phyloP scores from a whole-genome alignment of 257 asterid genomes.

The Datura wrightii region DNA sequence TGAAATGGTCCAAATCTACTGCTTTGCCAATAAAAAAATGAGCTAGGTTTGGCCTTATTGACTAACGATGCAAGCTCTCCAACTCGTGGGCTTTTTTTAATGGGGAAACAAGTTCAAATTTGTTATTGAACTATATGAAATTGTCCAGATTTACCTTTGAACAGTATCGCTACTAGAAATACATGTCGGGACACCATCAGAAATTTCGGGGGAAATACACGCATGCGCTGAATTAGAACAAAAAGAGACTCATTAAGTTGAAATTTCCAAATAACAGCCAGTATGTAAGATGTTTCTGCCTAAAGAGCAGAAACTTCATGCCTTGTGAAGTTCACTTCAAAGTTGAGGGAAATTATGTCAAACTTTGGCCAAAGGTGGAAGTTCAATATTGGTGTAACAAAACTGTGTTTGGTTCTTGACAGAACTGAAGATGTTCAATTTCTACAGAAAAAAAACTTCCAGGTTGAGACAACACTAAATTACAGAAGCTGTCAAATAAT shows the following conservation, averaged over 20 bases:
- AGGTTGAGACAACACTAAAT: neutral
- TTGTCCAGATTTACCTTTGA: neutral
- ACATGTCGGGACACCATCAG: neutral
- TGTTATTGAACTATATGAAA: neutral
- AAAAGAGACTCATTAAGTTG: neutral
- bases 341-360: neutral
- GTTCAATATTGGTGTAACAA: neutral
- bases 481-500: neutral
- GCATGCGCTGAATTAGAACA: too few species aligned
- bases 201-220: neutral
- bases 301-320: neutral
- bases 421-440: neutral
- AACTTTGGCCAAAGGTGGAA: neutral
- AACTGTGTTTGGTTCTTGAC: neutral
- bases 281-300: neutral
- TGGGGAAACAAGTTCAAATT: neutral
- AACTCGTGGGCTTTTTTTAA: neutral
- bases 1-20: too few species aligned
- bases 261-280: neutral
- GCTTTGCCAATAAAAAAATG: neutral
- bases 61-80: neutral
- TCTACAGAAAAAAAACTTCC: neutral
- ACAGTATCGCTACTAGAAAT: neutral
- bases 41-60: neutral
- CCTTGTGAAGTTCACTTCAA: neutral